These are phyloP conservation scores for Apiospora koreana DNA, from an alignment of 2,329 filamentous ascomycete genomes.

Conservation along the genomic window DNA sequence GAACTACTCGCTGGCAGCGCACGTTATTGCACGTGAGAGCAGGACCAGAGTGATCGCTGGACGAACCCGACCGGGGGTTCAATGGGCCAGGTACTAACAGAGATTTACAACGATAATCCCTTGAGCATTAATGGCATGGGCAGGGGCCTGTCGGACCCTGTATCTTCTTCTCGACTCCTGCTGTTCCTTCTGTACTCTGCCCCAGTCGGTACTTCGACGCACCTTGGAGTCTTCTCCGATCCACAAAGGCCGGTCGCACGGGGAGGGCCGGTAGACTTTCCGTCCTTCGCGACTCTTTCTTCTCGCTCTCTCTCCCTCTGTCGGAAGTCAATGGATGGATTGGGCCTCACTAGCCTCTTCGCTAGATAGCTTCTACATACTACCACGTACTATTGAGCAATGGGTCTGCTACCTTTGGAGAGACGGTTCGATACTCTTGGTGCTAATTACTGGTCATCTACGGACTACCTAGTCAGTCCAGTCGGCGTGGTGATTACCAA, in stretches of 20 bases:
- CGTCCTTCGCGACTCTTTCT: not conserved
- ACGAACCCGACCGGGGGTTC: not conserved
- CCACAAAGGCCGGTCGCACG: constrained; percentile 8
- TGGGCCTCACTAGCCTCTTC: not conserved
- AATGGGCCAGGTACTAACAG: not conserved
- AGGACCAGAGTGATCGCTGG: not conserved
- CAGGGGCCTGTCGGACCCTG: constrained; percentile 7
- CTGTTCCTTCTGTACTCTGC: not conserved
- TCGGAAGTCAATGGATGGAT: not conserved
- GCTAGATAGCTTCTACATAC: not conserved
- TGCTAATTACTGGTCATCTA: not conserved
- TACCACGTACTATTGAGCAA: constrained; percentile 7
- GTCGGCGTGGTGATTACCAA: not conserved
- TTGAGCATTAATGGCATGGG: not conserved
- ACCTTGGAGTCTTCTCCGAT: not conserved
- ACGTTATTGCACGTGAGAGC: constrained; percentile 2
- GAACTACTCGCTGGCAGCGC: not conserved
- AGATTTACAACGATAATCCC: constrained; percentile 1
- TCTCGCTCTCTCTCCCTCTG: not conserved
- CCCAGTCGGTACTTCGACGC: not conserved
- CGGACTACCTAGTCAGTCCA: not conserved
- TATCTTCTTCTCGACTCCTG: not conserved
- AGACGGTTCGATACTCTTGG: not conserved
- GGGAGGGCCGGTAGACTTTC: constrained; percentile 12
- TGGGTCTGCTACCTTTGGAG: not conserved